These are phyloP conservation scores for Euphorbia celastroides DNA, from an alignment of 441 rosid species.

Conservation along the genomic window DNA sequence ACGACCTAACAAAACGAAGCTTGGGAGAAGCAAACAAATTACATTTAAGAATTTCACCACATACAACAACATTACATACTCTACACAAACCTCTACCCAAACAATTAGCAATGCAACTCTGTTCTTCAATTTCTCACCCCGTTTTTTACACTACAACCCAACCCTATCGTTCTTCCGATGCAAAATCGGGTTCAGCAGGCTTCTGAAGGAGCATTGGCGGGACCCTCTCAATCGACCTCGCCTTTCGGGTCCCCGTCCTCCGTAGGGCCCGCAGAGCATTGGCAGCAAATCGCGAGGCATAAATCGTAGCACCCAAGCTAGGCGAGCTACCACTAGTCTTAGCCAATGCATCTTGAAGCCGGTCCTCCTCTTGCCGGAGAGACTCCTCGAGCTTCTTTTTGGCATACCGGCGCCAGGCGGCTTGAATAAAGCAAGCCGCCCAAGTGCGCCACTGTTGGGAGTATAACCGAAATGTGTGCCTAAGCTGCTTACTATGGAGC, in stretches of 20 bases:
- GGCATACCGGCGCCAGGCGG: slow-evolving; percentile 15
- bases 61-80: neutral
- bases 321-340: slow-evolving; percentile 59
- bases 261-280: slow-evolving; percentile 53
- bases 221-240: slow-evolving; percentile 49
- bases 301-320: slow-evolving; percentile 70
- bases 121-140: neutral
- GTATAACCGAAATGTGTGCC: slow-evolving; percentile 6
- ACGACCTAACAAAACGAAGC: neutral
- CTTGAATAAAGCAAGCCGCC: slow-evolving; percentile 23
- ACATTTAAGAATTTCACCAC: neutral
- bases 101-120: neutral
- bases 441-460: slow-evolving; percentile 19
- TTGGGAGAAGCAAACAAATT: neutral
- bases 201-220: slow-evolving; percentile 62
- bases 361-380: slow-evolving; percentile 53
- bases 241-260: slow-evolving; percentile 39
- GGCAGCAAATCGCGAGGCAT: slow-evolving; percentile 76
- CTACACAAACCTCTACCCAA: slow-evolving; percentile 4
- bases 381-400: slow-evolving; percentile 19
- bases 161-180: slow-evolving; percentile 39
- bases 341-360: slow-evolving; percentile 66
- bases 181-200: slow-evolving; percentile 83
- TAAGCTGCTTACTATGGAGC: slow-evolving; percentile 30
- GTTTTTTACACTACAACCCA: slow-evolving; percentile 10